Conservation (phyloP, 257 asterid species). For the Nicotiana undulata region DNA sequence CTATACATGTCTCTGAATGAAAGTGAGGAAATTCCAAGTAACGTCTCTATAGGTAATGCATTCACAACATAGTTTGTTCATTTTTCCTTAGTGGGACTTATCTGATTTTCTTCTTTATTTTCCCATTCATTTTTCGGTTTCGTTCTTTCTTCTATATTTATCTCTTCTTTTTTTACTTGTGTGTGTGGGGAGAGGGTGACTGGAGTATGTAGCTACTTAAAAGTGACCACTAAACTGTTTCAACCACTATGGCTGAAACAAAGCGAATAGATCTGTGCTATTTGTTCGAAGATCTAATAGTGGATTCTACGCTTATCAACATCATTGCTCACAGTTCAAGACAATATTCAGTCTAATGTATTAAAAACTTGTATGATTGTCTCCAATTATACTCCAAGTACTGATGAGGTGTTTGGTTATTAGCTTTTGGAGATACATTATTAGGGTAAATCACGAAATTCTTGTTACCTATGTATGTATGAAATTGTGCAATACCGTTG, state of each 20-base stretch:
- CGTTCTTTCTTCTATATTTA: background rate
- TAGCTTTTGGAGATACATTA: background rate
- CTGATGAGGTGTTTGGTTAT: too few relatives aligned
- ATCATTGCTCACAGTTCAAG: background rate
- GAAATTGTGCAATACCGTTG: background rate
- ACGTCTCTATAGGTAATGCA: slow-evolving; percentile 55
- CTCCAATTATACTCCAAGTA: background rate
- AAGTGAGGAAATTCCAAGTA: slow-evolving; percentile 51
- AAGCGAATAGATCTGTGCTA: background rate
- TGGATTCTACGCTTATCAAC: background rate
- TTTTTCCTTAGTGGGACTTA: background rate
- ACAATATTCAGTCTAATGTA: background rate
- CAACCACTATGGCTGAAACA: background rate
- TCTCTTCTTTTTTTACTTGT: background rate
- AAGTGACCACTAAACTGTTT: background rate
- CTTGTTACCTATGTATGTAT: background rate
- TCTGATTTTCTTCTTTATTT: background rate
- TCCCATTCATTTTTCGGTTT: background rate
- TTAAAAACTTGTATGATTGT: background rate
- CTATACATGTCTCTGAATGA: slow-evolving; percentile 61
- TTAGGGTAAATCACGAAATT: background rate
- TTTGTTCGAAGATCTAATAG: background rate
- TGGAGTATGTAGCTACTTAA: background rate
- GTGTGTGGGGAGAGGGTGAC: background rate
- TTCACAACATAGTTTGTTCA: slow-evolving; percentile 5